These are phyloP conservation scores for Pichia nakasei DNA, from an alignment of 805 yeast species.

Conservation along the genomic window DNA sequence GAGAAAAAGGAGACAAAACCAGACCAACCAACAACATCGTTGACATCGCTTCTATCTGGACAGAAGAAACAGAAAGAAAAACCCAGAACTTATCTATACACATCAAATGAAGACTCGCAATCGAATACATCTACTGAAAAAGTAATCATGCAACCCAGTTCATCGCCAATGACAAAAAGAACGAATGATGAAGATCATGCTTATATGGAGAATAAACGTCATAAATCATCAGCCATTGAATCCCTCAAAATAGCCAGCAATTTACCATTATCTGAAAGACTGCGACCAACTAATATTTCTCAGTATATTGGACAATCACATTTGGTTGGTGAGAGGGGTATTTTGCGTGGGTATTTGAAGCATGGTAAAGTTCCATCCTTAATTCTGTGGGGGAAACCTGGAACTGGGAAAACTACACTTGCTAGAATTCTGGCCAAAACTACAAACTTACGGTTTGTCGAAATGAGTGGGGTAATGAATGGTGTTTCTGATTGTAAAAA, in stretches of 20 bases:
- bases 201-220: not conserved
- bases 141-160: not conserved
- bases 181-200: not conserved
- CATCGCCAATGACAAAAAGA: not conserved
- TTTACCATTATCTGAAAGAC: conserved; percentile 62
- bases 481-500: conserved; percentile 58
- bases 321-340: conserved; percentile 57
- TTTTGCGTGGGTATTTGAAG: conserved; percentile 54
- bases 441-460: conserved; percentile 55
- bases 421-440: conserved; percentile 45
- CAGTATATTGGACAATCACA: conserved; percentile 85
- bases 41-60: conserved; percentile 6
- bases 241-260: conserved; percentile 16
- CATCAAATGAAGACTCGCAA: not conserved
- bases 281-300: conserved; percentile 65
- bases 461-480: conserved; percentile 76
- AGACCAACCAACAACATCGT: not conserved
- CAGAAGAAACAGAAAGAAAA: conserved; percentile 5
- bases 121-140: not conserved
- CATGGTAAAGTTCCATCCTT: conserved; percentile 71
- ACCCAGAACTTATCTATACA: conserved; percentile 9
- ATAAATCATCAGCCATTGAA: conserved; percentile 2
- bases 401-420: conserved; percentile 87
- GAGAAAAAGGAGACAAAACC: not conserved
- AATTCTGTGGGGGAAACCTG: conserved; percentile 94